Evolutionary conservation across 116 monocot species (phyloP).

Genomic region (Dioscorea cayenensis): DNA sequence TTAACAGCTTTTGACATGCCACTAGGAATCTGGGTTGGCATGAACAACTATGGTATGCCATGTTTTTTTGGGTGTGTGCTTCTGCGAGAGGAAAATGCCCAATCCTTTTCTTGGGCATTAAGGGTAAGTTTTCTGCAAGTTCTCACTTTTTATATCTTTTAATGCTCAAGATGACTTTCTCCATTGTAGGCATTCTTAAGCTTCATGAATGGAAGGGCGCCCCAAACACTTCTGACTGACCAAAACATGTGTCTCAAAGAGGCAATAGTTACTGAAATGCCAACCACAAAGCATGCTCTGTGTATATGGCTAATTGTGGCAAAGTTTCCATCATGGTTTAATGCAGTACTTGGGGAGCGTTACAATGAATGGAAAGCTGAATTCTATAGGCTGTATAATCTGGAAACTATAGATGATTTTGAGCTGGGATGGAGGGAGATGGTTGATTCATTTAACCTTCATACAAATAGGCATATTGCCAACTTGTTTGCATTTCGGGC

Average conservation of each 20-base stretch:
- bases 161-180: slow-evolving; percentile 13
- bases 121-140: slow-evolving; percentile 37
- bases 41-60: slow-evolving; percentile 82
- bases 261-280: slow-evolving; percentile 59
- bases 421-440: slow-evolving; percentile 75
- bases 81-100: slow-evolving; percentile 56
- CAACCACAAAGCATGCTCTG: slow-evolving; percentile 65
- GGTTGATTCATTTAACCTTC: slow-evolving; percentile 59
- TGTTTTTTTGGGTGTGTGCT: slow-evolving; percentile 78
- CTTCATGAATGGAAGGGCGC: slow-evolving; percentile 78
- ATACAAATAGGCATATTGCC: slow-evolving; percentile 64
- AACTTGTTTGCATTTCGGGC: slow-evolving; percentile 51
- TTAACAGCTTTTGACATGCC: slow-evolving; percentile 60
- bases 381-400: slow-evolving; percentile 66
- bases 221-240: slow-evolving; percentile 74
- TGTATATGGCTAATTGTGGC: slow-evolving; percentile 64
- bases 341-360: slow-evolving; percentile 63
- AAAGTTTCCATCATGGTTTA: slow-evolving; percentile 84
- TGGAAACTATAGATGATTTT: slow-evolving; percentile 61
- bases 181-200: slow-evolving; percentile 58
- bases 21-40: slow-evolving; percentile 79
- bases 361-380: slow-evolving; percentile 66
- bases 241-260: slow-evolving; percentile 72
- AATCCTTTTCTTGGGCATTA: slow-evolving; percentile 78
- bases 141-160: not conserved